Conservation (phyloP, 73 alveolate species). For the Symbiodinium natans region DNA sequence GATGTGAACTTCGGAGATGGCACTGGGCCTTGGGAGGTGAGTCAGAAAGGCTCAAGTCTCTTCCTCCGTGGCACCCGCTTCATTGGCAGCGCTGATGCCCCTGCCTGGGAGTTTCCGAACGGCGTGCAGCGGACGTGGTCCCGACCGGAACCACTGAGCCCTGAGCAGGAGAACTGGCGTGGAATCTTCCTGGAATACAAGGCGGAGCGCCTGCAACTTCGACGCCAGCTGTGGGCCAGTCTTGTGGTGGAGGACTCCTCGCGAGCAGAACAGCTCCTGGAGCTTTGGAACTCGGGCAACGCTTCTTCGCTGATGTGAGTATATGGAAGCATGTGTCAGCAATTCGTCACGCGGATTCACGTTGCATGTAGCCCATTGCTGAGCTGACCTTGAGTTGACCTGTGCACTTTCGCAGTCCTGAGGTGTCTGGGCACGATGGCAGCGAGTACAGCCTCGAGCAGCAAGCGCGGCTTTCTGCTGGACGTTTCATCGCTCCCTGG, state of each 20-base stretch:
- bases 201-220: slow-evolving; percentile 42
- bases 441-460: slow-evolving; percentile 4
- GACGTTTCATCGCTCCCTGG: slow-evolving; percentile 36
- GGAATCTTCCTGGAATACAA: slow-evolving; percentile 46
- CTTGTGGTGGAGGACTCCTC: neutral
- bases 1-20: slow-evolving; percentile 72
- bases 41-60: neutral
- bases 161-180: slow-evolving; percentile 31
- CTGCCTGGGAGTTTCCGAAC: slow-evolving; percentile 83
- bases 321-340: no score
- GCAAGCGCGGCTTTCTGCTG: slow-evolving; percentile 48
- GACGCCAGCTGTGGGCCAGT: slow-evolving; percentile 83
- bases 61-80: slow-evolving; percentile 70
- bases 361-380: no score
- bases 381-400: neutral
- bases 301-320: neutral
- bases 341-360: no score
- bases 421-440: neutral
- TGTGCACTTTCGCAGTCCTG: neutral
- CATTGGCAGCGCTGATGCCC: slow-evolving; percentile 1
- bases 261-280: neutral
- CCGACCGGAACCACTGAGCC: neutral
- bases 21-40: slow-evolving; percentile 25
- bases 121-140: slow-evolving; percentile 18
- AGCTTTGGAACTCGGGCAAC: neutral